Conservation (phyloP, 768 basidiomycete genomes). For the Rhodotorula sphaerocarpa region DNA sequence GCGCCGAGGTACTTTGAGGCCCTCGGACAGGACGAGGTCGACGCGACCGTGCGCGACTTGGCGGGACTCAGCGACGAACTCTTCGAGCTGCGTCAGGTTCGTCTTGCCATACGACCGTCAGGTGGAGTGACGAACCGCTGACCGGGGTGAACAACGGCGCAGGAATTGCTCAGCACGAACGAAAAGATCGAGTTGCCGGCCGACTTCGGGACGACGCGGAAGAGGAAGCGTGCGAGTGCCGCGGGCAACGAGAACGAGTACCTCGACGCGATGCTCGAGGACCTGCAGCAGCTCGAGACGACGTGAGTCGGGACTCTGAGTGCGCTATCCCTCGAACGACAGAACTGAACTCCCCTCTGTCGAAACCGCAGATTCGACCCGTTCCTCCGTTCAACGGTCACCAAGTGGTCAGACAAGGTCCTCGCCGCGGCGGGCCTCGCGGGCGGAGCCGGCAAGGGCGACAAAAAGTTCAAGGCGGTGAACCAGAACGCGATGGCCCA, state of each 20-base stretch:
- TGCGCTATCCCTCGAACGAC: conserved; percentile 9
- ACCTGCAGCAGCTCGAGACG: conserved; percentile 17
- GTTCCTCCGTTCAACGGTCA: conserved; percentile 67
- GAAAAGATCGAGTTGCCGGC: conserved; percentile 2
- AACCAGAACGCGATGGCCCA: conserved; percentile 44
- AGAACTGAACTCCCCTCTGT: no score
- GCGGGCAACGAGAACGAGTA: conserved; percentile 41
- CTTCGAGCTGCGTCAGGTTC: conserved; percentile 18
- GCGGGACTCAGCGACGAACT: conserved; percentile 39
- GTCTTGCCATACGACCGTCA: neutral
- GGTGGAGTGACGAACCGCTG: neutral
- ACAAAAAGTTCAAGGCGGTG: conserved; percentile 52
- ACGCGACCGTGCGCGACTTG: conserved; percentile 35
- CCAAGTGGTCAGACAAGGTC: conserved; percentile 94
- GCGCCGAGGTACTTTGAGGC: conserved; percentile 18
- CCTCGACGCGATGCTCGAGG: conserved; percentile 37
- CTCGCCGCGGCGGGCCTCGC: conserved; percentile 73
- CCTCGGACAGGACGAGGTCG: conserved; percentile 39
- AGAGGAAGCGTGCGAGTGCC: conserved; percentile 26
- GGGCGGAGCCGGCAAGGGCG: conserved; percentile 52
- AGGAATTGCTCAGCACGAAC: conserved; percentile 7
- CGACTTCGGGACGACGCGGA: conserved; percentile 24
- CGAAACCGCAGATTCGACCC: conserved; percentile 44
- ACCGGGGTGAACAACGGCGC: neutral
- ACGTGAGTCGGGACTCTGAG: conserved; percentile 11